These are phyloP conservation scores for Cenococcum geophilum DNA, from an alignment of 495 filamentous ascomycete genomes.

Conservation along the genomic window DNA sequence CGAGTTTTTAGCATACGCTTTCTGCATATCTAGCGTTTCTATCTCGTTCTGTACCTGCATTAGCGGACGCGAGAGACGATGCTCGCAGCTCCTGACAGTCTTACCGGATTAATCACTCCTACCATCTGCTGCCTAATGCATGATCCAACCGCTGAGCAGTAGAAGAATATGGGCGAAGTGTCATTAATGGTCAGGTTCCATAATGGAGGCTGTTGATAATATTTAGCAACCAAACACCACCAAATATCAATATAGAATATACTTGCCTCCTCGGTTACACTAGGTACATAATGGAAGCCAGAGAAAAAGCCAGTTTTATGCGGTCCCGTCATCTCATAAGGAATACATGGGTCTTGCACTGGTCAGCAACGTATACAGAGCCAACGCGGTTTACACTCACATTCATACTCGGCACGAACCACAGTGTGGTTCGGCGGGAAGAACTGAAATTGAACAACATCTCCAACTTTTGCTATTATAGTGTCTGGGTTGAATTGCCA, in stretches of 20 bases:
- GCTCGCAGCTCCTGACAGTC: background rate
- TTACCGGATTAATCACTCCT: constrained; percentile 44
- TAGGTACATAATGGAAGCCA: constrained; percentile 15
- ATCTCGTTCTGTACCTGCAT: constrained; percentile 10
- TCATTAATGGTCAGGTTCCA: constrained; percentile 50
- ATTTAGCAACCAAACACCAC: background rate
- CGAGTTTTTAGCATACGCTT: constrained; percentile 30
- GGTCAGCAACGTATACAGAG: background rate
- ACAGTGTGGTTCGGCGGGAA: constrained; percentile 53
- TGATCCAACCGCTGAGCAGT: constrained; percentile 48
- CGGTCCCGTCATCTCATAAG: background rate
- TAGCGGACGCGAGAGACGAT: constrained; percentile 18
- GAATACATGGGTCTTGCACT: background rate
- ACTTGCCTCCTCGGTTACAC: constrained; percentile 13
- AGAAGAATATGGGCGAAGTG: constrained; percentile 55
- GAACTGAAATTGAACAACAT: constrained; percentile 49
- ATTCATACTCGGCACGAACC: constrained; percentile 24
- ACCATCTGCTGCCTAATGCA: constrained; percentile 43
- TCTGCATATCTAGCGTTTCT: constrained; percentile 30
- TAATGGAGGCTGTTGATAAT: constrained; percentile 43
- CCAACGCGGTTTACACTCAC: background rate
- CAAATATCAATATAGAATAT: background rate
- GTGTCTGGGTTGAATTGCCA: constrained; percentile 26
- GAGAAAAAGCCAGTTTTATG: constrained; percentile 34
- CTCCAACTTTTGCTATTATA: constrained; percentile 29